These are phyloP conservation scores for Triadica sebifera DNA, from an alignment of 345 rosid species.

Conservation along the genomic window DNA sequence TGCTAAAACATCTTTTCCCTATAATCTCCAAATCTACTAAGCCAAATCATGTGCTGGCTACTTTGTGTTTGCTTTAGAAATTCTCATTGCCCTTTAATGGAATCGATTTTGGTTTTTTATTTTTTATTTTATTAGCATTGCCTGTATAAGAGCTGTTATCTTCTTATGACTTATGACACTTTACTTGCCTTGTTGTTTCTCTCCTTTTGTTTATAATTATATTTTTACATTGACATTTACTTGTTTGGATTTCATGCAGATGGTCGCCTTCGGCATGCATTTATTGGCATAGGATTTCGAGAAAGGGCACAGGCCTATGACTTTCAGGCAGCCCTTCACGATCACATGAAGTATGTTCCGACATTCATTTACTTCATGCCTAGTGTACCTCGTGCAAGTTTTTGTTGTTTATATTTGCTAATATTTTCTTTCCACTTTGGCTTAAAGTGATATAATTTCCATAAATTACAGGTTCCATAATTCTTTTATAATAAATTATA, in stretches of 20 bases:
- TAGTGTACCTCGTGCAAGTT: constrained; percentile 5
- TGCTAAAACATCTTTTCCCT: no score
- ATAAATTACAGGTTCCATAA: neutral
- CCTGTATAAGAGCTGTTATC: neutral
- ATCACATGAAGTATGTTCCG: constrained; percentile 77
- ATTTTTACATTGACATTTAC: constrained; percentile 1
- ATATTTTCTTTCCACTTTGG: neutral
- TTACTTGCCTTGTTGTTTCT: neutral
- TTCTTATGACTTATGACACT: neutral
- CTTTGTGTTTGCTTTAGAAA: neutral
- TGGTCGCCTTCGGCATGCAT: constrained; percentile 94
- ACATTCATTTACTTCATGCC: constrained; percentile 1
- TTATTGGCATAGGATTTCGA: constrained; percentile 93
- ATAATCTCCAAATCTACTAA: neutral
- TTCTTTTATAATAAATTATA: neutral
- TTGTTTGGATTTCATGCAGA: constrained; percentile 49
- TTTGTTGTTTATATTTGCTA: neutral
- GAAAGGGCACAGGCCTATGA: constrained; percentile 99
- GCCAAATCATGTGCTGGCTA: neutral
- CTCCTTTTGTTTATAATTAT: neutral
- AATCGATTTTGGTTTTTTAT: neutral
- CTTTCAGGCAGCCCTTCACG: constrained; percentile 97
- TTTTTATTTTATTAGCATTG: neutral
- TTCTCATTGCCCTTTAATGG: neutral
- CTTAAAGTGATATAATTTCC: neutral